Base-by-base conservation (phyloP, 1,284 basidiomycete genomes). In the Pseudozyma hubeiensis region DNA sequence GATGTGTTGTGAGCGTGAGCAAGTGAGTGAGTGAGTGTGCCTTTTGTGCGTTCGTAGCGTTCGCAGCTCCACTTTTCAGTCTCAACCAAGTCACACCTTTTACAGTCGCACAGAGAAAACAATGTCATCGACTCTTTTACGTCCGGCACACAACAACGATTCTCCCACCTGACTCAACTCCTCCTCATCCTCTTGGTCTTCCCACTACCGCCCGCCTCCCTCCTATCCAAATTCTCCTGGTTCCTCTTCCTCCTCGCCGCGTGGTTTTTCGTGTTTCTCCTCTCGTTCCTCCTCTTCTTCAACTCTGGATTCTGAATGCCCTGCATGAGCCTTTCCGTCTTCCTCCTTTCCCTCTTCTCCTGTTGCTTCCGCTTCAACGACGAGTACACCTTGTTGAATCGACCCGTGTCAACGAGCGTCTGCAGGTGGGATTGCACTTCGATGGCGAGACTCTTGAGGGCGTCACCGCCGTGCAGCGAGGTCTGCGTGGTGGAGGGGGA, bases 361-460 rank as follows among this genome's bases (percentile, higher is more conserved):
- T 90, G 85, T 1, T 90, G 89, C 34, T 88, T 87, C 80, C 93
- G 90, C 41, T 93, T 89, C 56, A 98, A 91, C 57, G 88, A 87
- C 73, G 90, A 92, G 86, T 97, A 98, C 0, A 88, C 88, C 17
- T 84, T 85, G 4, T 93, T 89, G 85, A 97, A 99, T 59, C 88
- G 88, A 1, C 91, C 91, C 13, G 90, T 89, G 30, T 94, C 94
- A 39, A 97, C 91, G 86, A 93, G 93, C 47, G 86, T 84, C 81
- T 94, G 94, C 0, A 99, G 86, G 16, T 97, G 88, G 60, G 94
- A 93, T 79, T 94, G 91, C 11, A 99, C 87, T 84, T 99, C 95
- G 13, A 89, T 87, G 0, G 93, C 91, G 0, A 94, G 88, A 4
- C 88, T 89, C 84, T 93, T 93, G 39, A 99, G 87, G 52, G 94